A percentile compares a stretch with the other conserved stretches of the same genome.
Conservation (phyloP, 768 basidiomycete genomes). For the Boletus rubroflammeus region DNA sequence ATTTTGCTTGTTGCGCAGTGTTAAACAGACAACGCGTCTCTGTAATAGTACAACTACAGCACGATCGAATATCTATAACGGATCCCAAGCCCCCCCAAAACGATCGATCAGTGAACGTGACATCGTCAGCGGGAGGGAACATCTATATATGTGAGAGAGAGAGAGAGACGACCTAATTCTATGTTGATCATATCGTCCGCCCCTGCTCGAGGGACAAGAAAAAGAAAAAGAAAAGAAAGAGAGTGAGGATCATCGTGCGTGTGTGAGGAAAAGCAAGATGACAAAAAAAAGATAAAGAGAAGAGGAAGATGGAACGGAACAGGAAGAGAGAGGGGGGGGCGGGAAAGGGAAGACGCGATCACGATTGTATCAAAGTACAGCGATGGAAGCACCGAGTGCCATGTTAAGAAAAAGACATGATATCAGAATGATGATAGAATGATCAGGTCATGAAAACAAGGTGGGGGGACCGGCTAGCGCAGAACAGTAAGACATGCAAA, state of each 20-base stretch:
- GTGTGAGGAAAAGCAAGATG: conserved; percentile 1
- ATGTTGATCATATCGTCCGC: conserved; percentile 19
- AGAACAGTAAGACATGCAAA: conserved; percentile 3
- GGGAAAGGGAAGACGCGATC: not conserved
- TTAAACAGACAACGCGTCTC: not conserved
- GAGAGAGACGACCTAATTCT: conserved; percentile 6
- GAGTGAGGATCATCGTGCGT: conserved; percentile 1
- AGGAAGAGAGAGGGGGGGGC: not conserved
- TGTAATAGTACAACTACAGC: conserved; percentile 21
- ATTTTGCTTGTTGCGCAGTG: not conserved
- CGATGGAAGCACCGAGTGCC: conserved; percentile 5
- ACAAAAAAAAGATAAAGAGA: not conserved
- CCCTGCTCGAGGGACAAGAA: conserved; percentile 1
- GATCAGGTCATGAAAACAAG: conserved; percentile 1
- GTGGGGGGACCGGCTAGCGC: not conserved
- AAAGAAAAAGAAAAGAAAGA: not conserved
- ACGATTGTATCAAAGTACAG: conserved; percentile 22
- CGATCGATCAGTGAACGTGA: not conserved
- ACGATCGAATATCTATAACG: conserved; percentile 12
- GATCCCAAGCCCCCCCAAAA: not conserved
- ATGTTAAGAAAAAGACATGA: conserved; percentile 4
- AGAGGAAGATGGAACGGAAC: not conserved
- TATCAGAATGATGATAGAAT: conserved; percentile 7
- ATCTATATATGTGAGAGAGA: conserved; percentile 5
- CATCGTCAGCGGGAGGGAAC: not conserved